Conservation (phyloP, 202 grass and related monocot genomes). For the Carex arenaria region DNA sequence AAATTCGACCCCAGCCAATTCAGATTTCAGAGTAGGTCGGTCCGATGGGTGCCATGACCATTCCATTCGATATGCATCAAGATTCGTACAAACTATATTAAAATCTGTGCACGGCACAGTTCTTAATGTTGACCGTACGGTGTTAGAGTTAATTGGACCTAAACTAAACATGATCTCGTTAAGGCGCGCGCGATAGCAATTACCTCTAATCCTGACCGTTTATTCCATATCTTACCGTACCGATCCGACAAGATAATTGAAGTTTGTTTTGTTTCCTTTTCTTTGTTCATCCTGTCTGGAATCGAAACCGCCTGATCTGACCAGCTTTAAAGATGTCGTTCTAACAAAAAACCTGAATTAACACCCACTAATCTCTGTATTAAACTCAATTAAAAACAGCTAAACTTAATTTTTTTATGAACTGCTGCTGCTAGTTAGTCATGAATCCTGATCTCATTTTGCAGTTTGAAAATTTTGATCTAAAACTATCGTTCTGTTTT, state of each 20-base stretch:
- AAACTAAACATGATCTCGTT: too few relatives aligned
- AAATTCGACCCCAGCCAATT: too few relatives aligned
- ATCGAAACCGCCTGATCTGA: constrained; percentile 1
- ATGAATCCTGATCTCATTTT: background rate
- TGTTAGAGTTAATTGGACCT: too few relatives aligned
- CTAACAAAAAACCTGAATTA: background rate
- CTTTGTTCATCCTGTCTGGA: background rate
- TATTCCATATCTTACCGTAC: background rate
- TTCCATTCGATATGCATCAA: too few relatives aligned
- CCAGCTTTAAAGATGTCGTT: background rate
- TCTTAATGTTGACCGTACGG: too few relatives aligned
- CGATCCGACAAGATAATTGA: background rate
- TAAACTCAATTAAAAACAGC: background rate
- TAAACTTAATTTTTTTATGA: background rate
- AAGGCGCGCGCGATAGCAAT: background rate
- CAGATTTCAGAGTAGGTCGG: too few relatives aligned
- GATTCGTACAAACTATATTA: too few relatives aligned
- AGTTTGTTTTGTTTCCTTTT: background rate
- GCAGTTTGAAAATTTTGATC: background rate
- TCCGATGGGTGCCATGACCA: too few relatives aligned
- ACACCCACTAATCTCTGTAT: background rate
- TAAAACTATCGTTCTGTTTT: background rate
- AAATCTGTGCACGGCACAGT: too few relatives aligned
- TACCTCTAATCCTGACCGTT: background rate
- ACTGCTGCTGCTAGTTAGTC: background rate